Evolutionary conservation across 495 filamentous ascomycete genomes (phyloP).

Genomic region (Lepidopterella palustris): DNA sequence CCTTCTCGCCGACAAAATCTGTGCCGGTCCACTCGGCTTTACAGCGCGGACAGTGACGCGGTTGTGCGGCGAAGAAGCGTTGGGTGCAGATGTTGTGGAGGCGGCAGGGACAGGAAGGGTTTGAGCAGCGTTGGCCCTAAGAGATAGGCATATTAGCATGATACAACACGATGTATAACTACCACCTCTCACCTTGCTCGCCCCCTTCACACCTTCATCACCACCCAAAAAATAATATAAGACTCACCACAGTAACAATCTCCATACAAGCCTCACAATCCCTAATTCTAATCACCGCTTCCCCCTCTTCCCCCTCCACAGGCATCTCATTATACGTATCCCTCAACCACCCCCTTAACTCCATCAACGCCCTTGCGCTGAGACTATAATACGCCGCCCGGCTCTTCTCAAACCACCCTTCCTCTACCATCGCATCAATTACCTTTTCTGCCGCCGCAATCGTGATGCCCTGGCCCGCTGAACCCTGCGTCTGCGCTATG

Average conservation of each 20-base stretch:
- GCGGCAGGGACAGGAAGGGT: constrained; percentile 58
- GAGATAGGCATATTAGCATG: background rate
- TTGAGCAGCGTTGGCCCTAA: constrained; percentile 71
- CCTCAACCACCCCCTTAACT: constrained; percentile 73
- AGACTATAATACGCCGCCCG: constrained; percentile 65
- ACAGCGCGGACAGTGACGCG: constrained; percentile 61
- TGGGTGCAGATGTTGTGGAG: constrained; percentile 73
- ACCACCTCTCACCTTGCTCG: background rate
- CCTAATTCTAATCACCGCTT: constrained; percentile 59
- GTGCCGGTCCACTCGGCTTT: constrained; percentile 64
- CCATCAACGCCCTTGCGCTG: constrained; percentile 70
- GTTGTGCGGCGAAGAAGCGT: constrained; percentile 62
- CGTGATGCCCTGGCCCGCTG: constrained; percentile 53
- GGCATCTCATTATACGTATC: constrained; percentile 72
- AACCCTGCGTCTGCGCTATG: constrained; percentile 32
- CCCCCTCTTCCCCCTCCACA: constrained; percentile 46
- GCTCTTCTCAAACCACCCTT: constrained; percentile 80
- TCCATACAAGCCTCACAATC: constrained; percentile 84
- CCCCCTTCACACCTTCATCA: constrained; percentile 1
- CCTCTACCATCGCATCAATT: constrained; percentile 60
- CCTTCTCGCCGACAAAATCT: constrained; percentile 76
- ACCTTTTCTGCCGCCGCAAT: constrained; percentile 69
- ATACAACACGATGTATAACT: background rate
- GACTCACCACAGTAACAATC: constrained; percentile 69
- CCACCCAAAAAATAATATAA: constrained; percentile 3